A percentile compares a stretch with the other conserved stretches of the same genome.
Evolutionary conservation across 2,329 filamentous ascomycete genomes (phyloP).

Genomic region (Penicillium sp.): DNA sequence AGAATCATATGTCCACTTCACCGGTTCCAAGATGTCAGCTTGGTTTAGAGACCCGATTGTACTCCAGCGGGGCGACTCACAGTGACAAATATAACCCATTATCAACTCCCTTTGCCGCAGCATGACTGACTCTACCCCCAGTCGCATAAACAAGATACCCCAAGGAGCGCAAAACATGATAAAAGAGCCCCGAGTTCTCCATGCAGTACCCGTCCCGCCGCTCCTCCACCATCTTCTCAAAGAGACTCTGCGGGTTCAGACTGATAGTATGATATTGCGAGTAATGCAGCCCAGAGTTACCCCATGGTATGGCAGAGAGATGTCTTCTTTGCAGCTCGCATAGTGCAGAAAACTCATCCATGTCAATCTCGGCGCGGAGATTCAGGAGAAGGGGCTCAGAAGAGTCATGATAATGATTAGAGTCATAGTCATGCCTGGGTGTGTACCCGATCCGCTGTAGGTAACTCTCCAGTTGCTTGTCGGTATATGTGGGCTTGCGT

Average conservation of each 20-base stretch:
- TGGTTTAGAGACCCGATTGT: neutral
- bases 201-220: slow-evolving; percentile 59
- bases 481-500: slow-evolving; percentile 30
- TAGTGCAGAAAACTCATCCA: slow-evolving; percentile 33
- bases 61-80: slow-evolving; percentile 30
- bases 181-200: slow-evolving; percentile 56
- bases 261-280: slow-evolving; percentile 48
- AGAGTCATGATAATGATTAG: too few relatives aligned
- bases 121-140: slow-evolving; percentile 49
- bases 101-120: slow-evolving; percentile 33
- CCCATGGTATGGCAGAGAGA: slow-evolving; percentile 52
- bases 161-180: slow-evolving; percentile 50
- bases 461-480: slow-evolving; percentile 38
- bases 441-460: slow-evolving; percentile 32
- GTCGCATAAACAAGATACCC: slow-evolving; percentile 54
- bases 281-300: slow-evolving; percentile 56
- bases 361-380: slow-evolving; percentile 27
- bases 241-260: slow-evolving; percentile 50
- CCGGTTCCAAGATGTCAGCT: neutral
- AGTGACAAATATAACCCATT: slow-evolving; percentile 47
- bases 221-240: slow-evolving; percentile 51
- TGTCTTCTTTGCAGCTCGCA: slow-evolving; percentile 43
- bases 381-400: too few relatives aligned
- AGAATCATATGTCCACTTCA: slow-evolving; percentile 56
- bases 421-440: too few relatives aligned